Evolutionary conservation across 495 filamentous ascomycete species (phyloP).

Genomic region (Aspergillus leporis): DNA sequence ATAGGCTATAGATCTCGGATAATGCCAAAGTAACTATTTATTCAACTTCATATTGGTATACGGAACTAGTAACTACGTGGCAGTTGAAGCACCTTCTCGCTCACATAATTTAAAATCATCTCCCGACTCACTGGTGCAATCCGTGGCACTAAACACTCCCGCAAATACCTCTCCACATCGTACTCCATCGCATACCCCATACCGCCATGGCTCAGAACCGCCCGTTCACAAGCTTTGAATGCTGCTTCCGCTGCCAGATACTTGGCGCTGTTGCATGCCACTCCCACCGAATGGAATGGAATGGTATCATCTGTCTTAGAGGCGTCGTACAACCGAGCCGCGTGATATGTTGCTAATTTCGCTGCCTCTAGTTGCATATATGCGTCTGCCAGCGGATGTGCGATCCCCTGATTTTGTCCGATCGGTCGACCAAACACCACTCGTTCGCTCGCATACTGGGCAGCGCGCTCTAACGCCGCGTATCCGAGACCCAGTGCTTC

Average conservation of each 20-base stretch:
- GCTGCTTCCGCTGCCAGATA: slow-evolving; percentile 79
- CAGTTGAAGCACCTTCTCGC: slow-evolving; percentile 63
- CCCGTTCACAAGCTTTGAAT: slow-evolving; percentile 71
- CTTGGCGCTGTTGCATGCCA: slow-evolving; percentile 75
- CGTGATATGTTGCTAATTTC: slow-evolving; percentile 76
- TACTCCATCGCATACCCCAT: slow-evolving; percentile 82
- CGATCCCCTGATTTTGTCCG: slow-evolving; percentile 73
- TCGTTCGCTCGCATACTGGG: slow-evolving; percentile 66
- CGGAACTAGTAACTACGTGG: slow-evolving; percentile 52
- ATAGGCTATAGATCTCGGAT: too few relatives aligned
- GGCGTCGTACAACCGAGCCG: slow-evolving; percentile 68
- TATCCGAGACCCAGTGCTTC: slow-evolving; percentile 79
- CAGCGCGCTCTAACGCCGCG: slow-evolving; percentile 63
- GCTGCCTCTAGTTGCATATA: slow-evolving; percentile 82
- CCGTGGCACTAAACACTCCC: slow-evolving; percentile 72
- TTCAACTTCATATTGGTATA: too few relatives aligned
- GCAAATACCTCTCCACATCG: slow-evolving; percentile 74
- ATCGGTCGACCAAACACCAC: slow-evolving; percentile 71
- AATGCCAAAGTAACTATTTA: too few relatives aligned
- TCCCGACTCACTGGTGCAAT: slow-evolving; percentile 76
- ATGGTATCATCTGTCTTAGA: slow-evolving; percentile 53
- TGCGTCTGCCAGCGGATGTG: slow-evolving; percentile 71
- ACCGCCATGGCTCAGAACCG: slow-evolving; percentile 66
- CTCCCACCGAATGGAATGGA: slow-evolving; percentile 63
- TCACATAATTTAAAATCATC: slow-evolving; percentile 81